phyloP scores from a whole-genome alignment of 2,329 filamentous ascomycete genomes.

The Fusarium buxicola region DNA sequence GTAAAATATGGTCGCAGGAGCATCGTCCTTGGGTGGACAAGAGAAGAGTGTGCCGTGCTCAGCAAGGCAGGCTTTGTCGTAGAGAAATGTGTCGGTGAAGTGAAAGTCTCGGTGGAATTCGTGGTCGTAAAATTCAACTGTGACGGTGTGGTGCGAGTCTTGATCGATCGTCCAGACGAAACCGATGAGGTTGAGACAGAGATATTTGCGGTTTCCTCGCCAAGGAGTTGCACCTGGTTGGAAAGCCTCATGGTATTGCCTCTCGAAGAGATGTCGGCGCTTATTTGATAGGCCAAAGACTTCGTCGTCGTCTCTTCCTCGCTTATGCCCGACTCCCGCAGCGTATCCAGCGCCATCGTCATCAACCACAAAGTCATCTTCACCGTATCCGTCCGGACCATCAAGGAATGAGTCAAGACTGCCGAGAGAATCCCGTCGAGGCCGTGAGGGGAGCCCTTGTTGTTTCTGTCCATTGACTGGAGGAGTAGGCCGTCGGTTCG shows the following conservation, averaged over 20 bases:
- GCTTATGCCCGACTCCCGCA: slow-evolving; percentile 64
- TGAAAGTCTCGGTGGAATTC: slow-evolving; percentile 94
- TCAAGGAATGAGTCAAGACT: slow-evolving; percentile 84
- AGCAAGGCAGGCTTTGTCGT: slow-evolving; percentile 94
- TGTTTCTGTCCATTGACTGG: slow-evolving; percentile 66
- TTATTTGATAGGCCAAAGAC: slow-evolving; percentile 60
- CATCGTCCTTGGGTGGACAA: slow-evolving; percentile 74
- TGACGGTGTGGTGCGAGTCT: slow-evolving; percentile 91
- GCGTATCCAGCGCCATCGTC: slow-evolving; percentile 95
- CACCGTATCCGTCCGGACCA: slow-evolving; percentile 64
- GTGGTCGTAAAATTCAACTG: slow-evolving; percentile 97
- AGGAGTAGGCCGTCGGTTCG: slow-evolving; percentile 70
- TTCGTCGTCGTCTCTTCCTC: slow-evolving; percentile 65
- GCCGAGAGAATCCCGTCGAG: slow-evolving; percentile 74
- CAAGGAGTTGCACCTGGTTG: slow-evolving; percentile 96
- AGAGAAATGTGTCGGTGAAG: slow-evolving; percentile 95
- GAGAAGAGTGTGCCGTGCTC: slow-evolving; percentile 89
- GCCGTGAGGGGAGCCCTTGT: slow-evolving; percentile 59
- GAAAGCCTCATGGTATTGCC: slow-evolving; percentile 84
- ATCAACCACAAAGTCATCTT: slow-evolving; percentile 91
- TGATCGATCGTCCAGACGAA: slow-evolving; percentile 98
- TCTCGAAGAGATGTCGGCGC: slow-evolving; percentile 62
- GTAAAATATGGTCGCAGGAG: slow-evolving; percentile 89
- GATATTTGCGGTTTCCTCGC: slow-evolving; percentile 92
- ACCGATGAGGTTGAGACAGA: slow-evolving; percentile 92